Base-by-base conservation (phyloP, 352 stramenopile genomes). In the Elongisporangium anandrum region DNA sequence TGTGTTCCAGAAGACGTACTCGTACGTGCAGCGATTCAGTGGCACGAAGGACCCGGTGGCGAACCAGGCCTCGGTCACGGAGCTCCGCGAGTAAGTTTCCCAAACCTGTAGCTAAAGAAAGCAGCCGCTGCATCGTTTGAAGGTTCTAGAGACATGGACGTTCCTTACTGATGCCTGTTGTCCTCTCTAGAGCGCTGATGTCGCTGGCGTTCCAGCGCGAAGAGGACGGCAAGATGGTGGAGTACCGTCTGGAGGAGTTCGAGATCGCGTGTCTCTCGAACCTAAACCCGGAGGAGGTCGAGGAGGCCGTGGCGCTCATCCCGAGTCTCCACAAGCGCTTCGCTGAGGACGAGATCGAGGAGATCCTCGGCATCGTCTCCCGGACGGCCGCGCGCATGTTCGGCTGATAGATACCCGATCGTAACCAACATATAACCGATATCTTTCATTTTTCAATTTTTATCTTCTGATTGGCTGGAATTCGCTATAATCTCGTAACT, bases 1-100 rank as follows among this genome's bases (percentile, higher is more conserved):
- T 59, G 87, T 96, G 20, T 96, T 96, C 65, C 85, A 95, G 68
- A 95, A 96, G 77, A 96, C 88, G 34, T 94, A 96, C 63, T 94
- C 88, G 60, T 96, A 96, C 54, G 88, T 95, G 58, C 88, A 96
- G 67, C 83, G 88, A 50, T 96, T 96, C 63, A 96, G 87, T 49
- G 87, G 88, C 55, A 96, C 87, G n/a, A 95, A 95, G 63, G 87
- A 96, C 58, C 88, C 88, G 0, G 85, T 96, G n/a, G 73, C 85
- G 47, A 96, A 96, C 68, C 88, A 96, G 75, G 84, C 85, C 55
- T 93, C 83, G 4, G 88, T 96, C 21, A 94, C 88, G 29, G 88
- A 96, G 59, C 72, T 96, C 21, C 84, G 87, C 67, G 87, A 94
- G 79, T 93, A 88, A 29, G 76, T 86, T n/a, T n/a, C n/a, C n/a